Evolutionary conservation across 169 alveolate species (phyloP).

Genomic region (Cystoisospora suis): DNA sequence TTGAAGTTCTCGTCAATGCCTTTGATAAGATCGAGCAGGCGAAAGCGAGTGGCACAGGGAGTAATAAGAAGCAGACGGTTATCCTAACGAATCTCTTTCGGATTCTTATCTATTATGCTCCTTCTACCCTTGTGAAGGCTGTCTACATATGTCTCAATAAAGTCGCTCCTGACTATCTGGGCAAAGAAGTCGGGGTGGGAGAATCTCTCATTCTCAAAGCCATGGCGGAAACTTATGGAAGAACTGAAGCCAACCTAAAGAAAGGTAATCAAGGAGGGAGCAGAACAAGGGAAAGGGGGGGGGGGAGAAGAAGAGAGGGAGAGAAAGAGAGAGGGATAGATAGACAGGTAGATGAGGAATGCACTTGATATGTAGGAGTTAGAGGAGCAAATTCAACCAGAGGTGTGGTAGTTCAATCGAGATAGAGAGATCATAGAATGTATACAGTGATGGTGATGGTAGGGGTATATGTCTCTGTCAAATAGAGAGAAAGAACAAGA

Average conservation of each 20-base stretch:
- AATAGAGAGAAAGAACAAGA: too few relatives aligned
- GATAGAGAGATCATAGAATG: too few relatives aligned
- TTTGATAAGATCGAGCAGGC: constrained; percentile 82
- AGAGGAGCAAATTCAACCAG: too few relatives aligned
- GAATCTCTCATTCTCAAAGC: constrained; percentile 92
- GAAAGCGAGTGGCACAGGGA: constrained; percentile 88
- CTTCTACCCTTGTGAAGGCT: constrained; percentile 71
- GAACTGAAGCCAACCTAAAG: constrained; percentile 89
- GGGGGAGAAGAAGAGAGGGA: neutral
- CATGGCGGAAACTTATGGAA: constrained; percentile 93
- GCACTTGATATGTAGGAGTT: too few relatives aligned
- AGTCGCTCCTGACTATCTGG: constrained; percentile 79
- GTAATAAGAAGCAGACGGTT: constrained; percentile 81
- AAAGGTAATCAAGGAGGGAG: constrained; percentile 70
- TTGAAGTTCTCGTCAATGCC: constrained; percentile 77
- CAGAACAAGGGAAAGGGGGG: neutral
- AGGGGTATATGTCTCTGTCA: too few relatives aligned
- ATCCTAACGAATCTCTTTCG: constrained; percentile 79
- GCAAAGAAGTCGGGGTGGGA: constrained; percentile 97
- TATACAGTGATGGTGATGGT: too few relatives aligned
- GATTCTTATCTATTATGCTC: constrained; percentile 81
- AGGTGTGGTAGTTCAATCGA: too few relatives aligned
- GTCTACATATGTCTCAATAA: constrained; percentile 79
- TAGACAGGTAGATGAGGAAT: too few relatives aligned
- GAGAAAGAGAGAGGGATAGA: neutral